Evolutionary conservation across 345 rosid genomes (phyloP).

Genomic region (Eucalyptus tenuipes): DNA sequence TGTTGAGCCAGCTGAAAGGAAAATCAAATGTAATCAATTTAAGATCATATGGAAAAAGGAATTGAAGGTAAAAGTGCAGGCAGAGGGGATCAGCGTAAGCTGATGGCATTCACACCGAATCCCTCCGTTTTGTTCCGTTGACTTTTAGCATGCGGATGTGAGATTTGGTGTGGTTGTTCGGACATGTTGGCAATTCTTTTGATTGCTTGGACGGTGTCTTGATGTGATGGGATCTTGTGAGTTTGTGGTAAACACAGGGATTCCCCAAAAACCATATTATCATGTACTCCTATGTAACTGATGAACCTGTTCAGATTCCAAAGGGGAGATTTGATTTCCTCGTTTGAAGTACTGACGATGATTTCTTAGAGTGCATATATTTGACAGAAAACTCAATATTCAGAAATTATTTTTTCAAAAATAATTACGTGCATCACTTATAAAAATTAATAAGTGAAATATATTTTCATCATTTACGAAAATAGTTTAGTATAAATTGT

Average conservation of each 20-base stretch:
- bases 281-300: neutral
- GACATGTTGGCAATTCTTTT: neutral
- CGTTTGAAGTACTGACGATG: neutral
- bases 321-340: neutral
- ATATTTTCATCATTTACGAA: no score
- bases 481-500: neutral
- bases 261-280: neutral
- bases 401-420: accelerated
- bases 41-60: neutral
- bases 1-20: neutral
- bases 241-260: neutral
- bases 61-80: neutral
- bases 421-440: neutral
- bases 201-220: neutral
- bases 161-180: neutral
- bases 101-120: neutral
- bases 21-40: neutral
- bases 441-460: neutral
- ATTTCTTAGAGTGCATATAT: neutral
- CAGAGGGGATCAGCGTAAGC: neutral
- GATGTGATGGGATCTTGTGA: neutral
- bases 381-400: neutral
- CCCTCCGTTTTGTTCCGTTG: neutral
- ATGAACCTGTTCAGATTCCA: neutral
- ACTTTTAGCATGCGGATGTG: neutral